Base-by-base conservation (phyloP, 2,329 filamentous ascomycete species). In the Arthrinium phaeospermum region DNA sequence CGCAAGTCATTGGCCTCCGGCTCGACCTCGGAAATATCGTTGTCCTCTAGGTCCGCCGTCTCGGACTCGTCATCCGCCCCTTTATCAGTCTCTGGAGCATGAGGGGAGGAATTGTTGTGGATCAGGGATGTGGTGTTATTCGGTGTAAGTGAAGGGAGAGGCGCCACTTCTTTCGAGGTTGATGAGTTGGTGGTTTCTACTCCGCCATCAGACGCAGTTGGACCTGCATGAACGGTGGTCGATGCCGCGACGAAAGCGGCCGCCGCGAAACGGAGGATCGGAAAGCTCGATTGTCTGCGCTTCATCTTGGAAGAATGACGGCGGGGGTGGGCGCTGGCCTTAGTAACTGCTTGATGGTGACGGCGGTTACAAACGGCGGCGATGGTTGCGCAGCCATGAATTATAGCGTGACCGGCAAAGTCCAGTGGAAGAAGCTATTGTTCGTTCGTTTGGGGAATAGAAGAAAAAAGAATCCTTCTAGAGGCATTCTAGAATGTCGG, bases 191-290 rank as follows among this genome's bases (percentile, higher is more conserved):
- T 46, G 14, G n/a, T 10, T 24, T 69, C 45, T 69, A 34, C 27
- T 69, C 44, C 3, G 27, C 27, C 27, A 57, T 34, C 51, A 19
- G 53, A 5, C 12, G 53, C 53, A 10, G 46, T 27, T 10, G 68
- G 37, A 41, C 22, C 16, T 51, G 45, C 49, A 24, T 24, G 68
- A 1, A 37, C 49, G 24, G 46, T 37, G 37, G 46, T 46, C 51
- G 53, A 61, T 49, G 46, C 41, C 16, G 68, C 68, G 14, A 69
- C 30, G 30, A 69, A 69, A 10, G 27, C 46, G 4, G 68, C 68
- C 34, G 68, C 68, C 10, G 68, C 68, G 24, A 51, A 24, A 13
- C 49, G 45, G 14, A 69, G 68, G 30, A 41, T 7, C 4, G 68
- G 68, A 14, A 69, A 37, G 46, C 27, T 69, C 24, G 37, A 13